Evolutionary conservation across 192 early-diverging fungal species (phyloP).

Genomic region (Entophlyctis luteolus): DNA sequence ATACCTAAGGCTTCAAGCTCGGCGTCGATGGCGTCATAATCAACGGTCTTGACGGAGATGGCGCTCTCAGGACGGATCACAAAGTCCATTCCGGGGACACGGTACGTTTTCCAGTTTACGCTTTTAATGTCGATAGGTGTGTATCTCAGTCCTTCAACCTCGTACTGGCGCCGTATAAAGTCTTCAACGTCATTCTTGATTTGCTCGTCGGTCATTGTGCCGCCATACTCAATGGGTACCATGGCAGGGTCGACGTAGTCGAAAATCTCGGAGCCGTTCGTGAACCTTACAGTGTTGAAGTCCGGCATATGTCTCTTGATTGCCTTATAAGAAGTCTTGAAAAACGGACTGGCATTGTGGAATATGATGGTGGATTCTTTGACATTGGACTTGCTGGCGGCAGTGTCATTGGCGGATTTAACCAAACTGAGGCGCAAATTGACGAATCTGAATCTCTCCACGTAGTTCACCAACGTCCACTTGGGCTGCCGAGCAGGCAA

Average conservation of each 20-base stretch:
- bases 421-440: no score
- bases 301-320: no score
- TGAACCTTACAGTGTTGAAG: not conserved
- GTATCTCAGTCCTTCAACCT: no score
- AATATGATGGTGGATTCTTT: no score
- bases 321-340: no score
- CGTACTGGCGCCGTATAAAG: no score
- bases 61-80: not conserved
- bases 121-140: not conserved
- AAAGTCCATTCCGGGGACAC: not conserved
- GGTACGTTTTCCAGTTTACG: not conserved
- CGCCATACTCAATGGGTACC: not conserved
- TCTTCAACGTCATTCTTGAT: not conserved
- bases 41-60: not conserved
- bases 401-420: no score
- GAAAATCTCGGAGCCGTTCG: not conserved
- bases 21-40: not conserved
- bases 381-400: no score
- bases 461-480: no score
- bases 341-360: no score
- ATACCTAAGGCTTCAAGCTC: not conserved
- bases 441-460: no score
- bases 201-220: not conserved
- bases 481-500: not conserved
- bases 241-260: not conserved